Evolutionary conservation across 202 grass and related monocot genomes (phyloP).

Genomic region (Brachypodium distachyon): DNA sequence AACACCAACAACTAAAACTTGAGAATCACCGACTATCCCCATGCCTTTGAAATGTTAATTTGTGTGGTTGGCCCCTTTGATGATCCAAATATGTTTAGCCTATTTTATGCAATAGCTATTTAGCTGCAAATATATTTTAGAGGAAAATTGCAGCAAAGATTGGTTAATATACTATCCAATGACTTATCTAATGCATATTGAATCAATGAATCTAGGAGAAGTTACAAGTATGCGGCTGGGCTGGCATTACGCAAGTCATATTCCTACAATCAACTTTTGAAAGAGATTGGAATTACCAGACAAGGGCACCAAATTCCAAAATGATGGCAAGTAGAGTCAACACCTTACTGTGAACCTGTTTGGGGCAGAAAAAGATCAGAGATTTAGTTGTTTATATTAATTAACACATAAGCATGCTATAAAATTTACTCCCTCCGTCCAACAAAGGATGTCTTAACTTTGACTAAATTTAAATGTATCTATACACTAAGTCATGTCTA

Average conservation of each 20-base stretch:
- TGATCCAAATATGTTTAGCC: background rate
- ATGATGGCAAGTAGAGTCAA: conserved; percentile 89
- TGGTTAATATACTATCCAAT: background rate
- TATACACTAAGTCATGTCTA: no score
- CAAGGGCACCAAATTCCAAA: conserved; percentile 88
- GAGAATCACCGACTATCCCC: background rate
- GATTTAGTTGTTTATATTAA: conserved; percentile 4
- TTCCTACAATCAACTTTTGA: background rate
- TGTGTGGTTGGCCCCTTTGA: background rate
- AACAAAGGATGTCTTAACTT: no score
- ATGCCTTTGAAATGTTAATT: background rate
- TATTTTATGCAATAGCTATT: background rate
- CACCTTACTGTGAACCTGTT: conserved; percentile 79
- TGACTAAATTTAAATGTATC: no score
- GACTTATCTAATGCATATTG: background rate
- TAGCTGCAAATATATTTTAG: background rate
- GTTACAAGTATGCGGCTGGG: background rate
- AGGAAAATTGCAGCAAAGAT: background rate
- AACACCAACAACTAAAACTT: conserved; percentile 5
- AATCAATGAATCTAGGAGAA: background rate
- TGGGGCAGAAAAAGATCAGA: conserved; percentile 1
- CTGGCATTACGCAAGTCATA: background rate
- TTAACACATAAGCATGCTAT: background rate
- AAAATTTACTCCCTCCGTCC: no score
- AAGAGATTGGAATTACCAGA: conserved; percentile 56